A percentile compares a stretch with the other conserved stretches of the same genome.
phyloP scores from a whole-genome alignment of 1,139 yeast species.

The Hyphopichia fennica region DNA sequence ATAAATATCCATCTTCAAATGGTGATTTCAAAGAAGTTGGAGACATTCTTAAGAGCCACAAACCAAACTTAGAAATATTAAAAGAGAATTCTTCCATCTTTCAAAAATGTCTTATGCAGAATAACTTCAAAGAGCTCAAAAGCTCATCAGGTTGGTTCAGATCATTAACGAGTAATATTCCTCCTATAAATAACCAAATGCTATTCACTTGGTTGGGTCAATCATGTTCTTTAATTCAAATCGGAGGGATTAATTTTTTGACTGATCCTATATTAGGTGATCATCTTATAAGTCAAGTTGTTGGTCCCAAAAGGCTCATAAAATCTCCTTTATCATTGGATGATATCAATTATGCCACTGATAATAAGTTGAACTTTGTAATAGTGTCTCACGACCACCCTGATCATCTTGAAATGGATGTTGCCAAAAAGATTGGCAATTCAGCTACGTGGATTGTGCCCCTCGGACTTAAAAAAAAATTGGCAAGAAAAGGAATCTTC shows the following conservation, averaged over 20 bases:
- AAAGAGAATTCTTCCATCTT: constrained; percentile 30
- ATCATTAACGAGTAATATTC: constrained; percentile 9
- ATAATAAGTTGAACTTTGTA: constrained; percentile 59
- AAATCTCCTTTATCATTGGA: constrained; percentile 66
- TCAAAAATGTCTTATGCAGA: constrained; percentile 23
- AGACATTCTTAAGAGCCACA: constrained; percentile 54
- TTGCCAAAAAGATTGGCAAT: constrained; percentile 60
- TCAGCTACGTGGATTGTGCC: constrained; percentile 83
- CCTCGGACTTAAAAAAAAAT: constrained; percentile 62
- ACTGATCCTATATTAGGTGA: constrained; percentile 85
- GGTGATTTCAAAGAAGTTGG: constrained; percentile 42
- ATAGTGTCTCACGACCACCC: constrained; percentile 94
- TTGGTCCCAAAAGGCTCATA: constrained; percentile 83
- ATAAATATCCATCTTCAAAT: constrained; percentile 44
- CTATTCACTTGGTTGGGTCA: constrained; percentile 93
- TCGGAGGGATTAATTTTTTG: constrained; percentile 69
- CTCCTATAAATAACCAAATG: constrained; percentile 45
- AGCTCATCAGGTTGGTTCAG: constrained; percentile 6
- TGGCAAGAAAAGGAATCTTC: constrained; percentile 57
- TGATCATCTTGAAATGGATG: constrained; percentile 76
- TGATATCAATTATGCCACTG: constrained; percentile 56
- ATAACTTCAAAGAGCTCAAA: constrained; percentile 16
- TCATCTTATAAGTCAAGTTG: constrained; percentile 55
- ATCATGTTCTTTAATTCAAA: constrained; percentile 74
- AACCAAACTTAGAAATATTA: constrained; percentile 56